Evolutionary conservation across 805 yeast genomes (phyloP).

Genomic region (Hanseniaspora mollemarum): DNA sequence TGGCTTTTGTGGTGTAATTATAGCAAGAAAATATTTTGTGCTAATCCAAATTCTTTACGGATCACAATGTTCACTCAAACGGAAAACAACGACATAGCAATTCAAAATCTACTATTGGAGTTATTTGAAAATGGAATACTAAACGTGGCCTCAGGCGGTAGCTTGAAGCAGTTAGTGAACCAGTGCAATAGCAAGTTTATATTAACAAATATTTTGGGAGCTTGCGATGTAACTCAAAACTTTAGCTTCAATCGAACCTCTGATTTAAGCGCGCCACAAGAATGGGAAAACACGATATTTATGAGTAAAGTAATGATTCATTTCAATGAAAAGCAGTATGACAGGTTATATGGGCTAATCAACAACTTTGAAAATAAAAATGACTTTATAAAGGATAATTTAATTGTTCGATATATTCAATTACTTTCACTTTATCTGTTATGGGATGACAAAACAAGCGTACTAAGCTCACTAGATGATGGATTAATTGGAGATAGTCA

Average conservation of each 20-base stretch:
- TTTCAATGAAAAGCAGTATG: not conserved
- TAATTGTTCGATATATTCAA: not conserved
- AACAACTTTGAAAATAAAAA: not conserved
- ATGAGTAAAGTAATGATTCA: not conserved
- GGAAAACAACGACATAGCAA: not conserved
- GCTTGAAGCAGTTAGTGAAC: not conserved
- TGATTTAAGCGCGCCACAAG: not conserved
- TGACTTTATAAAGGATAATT: not conserved
- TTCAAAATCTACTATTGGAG: not conserved
- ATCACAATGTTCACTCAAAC: not conserved
- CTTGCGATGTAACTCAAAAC: not conserved
- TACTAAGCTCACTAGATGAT: not conserved
- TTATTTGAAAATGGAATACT: not conserved
- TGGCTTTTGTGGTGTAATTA: no score
- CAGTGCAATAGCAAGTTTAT: not conserved
- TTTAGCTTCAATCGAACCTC: not conserved
- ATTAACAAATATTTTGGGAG: not conserved
- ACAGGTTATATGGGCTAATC: not conserved
- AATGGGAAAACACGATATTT: not conserved
- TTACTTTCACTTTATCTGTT: not conserved
- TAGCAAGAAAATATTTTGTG: no score
- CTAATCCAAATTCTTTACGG: no score
- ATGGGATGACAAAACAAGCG: conserved; percentile 4
- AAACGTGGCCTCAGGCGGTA: not conserved
- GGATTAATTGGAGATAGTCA: not conserved